Evolutionary conservation across 129 eudicot species (phyloP), one percentile per base, ranked within the genome.

Genomic region (Rutidosis leptorrhynchoides): DNA sequence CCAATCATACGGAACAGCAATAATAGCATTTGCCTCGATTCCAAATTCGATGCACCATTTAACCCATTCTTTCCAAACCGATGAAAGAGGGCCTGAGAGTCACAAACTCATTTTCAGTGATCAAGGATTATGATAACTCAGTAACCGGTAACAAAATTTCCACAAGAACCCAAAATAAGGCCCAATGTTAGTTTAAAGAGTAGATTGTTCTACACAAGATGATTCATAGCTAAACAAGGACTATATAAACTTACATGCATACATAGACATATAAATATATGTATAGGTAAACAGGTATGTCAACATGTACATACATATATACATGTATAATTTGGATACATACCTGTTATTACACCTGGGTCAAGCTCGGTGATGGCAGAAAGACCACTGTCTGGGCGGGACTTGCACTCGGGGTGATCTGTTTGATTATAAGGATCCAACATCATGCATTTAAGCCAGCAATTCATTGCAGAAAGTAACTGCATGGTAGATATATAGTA

Each of bases 41-140:
- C 98, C 98, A 78, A 92, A 92, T 75, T 92, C 95, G 58, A 92
- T 83, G 78, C 98, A 92, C 98, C 98, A 92, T 73, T 88, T 92
- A 21, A 92, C 75, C 98, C 98, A 92, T 65, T 92, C 98, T 78
- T 92, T 92, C 98, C 98, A 92, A 73, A 92, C 95, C 24, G 98
- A 92, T 55, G 98, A 88, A 54, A 92, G 91, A 74, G 98, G 98
- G 68, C 98, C 98, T 92, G 87, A 12, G 43, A 27, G 55, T 19
- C 70, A 78, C 23, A 29, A 72, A 49, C n/a, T 19, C n/a, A 58
- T 35, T 7, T 35, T 51, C 30, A 45, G 42, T 54, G 48, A 56
- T 59, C 56, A 52, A 67, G 63, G 70, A 72, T 27, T 52, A 51
- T 46, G 7, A 59, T 57, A 54, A 54, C 37, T 57, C 28, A 57